phyloP scores from a whole-genome alignment of 73 alveolate genomes.

The Paramecium sexaurelia region DNA sequence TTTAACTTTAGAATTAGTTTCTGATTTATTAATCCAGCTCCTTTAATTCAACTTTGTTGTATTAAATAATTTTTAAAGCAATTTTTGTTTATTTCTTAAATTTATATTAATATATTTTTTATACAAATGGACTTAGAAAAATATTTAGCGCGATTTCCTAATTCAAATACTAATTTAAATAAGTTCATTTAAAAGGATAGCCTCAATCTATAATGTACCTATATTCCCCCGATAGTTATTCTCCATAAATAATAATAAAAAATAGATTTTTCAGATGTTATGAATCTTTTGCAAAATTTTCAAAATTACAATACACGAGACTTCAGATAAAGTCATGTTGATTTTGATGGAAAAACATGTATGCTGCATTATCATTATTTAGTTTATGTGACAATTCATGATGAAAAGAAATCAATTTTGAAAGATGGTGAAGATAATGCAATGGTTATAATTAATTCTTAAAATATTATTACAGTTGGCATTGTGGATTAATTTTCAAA shows the following conservation, averaged over 20 bases:
- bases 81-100: no score
- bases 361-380: background rate
- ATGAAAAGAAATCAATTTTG: slow-evolving; percentile 16
- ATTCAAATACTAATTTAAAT: background rate
- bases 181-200: background rate
- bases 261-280: background rate
- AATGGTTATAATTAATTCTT: background rate
- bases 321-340: background rate
- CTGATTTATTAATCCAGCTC: no score
- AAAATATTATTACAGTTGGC: slow-evolving; percentile 14
- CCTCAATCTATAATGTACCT: background rate
- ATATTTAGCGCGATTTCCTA: background rate
- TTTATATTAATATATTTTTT: background rate
- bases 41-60: no score
- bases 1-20: no score
- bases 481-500: background rate
- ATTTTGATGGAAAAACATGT: slow-evolving; percentile 21
- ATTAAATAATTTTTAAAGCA: no score
- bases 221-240: background rate
- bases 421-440: slow-evolving; percentile 51
- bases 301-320: background rate
- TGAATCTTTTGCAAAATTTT: background rate
- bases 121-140: background rate
- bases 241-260: background rate
- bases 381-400: slow-evolving; percentile 18